phyloP scores from a whole-genome alignment of 2,329 filamentous ascomycete genomes.

The Aspergillus pseudonomiae region DNA sequence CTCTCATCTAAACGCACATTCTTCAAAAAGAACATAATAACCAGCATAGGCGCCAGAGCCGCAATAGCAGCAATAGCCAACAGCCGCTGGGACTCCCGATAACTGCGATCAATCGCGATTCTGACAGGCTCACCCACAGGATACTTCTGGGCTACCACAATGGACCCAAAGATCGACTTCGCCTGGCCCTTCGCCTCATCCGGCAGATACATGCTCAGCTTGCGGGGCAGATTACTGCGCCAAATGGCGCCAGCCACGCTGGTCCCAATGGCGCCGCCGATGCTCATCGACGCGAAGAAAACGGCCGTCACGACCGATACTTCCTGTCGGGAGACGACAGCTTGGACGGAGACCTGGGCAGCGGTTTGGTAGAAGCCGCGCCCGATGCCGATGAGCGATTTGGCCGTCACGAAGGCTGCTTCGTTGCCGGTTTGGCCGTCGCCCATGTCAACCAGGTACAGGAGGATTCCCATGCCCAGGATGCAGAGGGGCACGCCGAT shows the following conservation, averaged over 20 bases:
- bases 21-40: constrained; percentile 27
- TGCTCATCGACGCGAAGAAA: constrained; percentile 40
- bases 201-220: constrained; percentile 24
- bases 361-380: constrained; percentile 40
- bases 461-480: constrained; percentile 37
- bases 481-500: constrained; percentile 38
- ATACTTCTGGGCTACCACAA: constrained; percentile 23
- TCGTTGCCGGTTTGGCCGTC: constrained; percentile 32
- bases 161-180: constrained; percentile 24
- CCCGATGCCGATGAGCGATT: constrained; percentile 38
- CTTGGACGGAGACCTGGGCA: constrained; percentile 41
- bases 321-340: constrained; percentile 36
- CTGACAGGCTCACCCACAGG: constrained; percentile 15
- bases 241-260: constrained; percentile 43
- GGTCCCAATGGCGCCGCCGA: constrained; percentile 37
- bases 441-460: constrained; percentile 30
- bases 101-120: constrained; percentile 24
- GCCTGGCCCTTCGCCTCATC: constrained; percentile 22
- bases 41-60: constrained; percentile 22
- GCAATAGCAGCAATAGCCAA: constrained; percentile 22
- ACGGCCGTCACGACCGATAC: constrained; percentile 43
- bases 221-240: constrained; percentile 29
- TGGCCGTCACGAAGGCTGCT: constrained; percentile 39
- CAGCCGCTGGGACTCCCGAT: constrained; percentile 25
- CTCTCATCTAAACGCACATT: constrained; percentile 23